phyloP scores from a whole-genome alignment of 176 grass and related monocot species.

The Puya raimondii region DNA sequence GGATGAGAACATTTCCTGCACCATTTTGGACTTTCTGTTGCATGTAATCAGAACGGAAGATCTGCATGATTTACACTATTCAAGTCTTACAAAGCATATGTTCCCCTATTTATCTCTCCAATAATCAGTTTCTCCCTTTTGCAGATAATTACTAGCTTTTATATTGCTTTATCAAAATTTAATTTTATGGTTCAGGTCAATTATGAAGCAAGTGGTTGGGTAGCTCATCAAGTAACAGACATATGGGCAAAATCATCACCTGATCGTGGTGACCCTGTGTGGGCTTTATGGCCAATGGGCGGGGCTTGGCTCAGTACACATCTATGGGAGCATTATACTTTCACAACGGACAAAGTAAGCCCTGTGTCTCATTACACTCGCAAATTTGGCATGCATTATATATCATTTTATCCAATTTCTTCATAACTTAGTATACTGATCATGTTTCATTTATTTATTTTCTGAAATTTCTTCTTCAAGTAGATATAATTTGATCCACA shows the following conservation, averaged over 20 bases:
- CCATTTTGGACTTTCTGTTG: neutral
- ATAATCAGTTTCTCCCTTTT: neutral
- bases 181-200: conserved; percentile 45
- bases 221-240: conserved; percentile 87
- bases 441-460: too few relatives aligned
- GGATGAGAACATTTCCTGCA: neutral
- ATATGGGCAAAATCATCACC: conserved; percentile 93
- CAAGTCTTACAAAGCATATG: neutral
- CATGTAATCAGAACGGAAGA: neutral
- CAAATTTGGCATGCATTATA: neutral
- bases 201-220: conserved; percentile 75
- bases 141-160: neutral
- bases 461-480: too few relatives aligned
- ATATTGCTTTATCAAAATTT: neutral
- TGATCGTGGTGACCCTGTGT: conserved; percentile 55
- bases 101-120: neutral
- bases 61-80: neutral
- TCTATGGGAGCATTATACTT: conserved; percentile 86
- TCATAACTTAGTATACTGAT: neutral
- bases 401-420: neutral
- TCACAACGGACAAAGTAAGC: conserved; percentile 82
- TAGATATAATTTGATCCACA: neutral
- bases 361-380: neutral
- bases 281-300: conserved; percentile 94
- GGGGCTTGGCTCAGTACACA: conserved; percentile 94